Base-by-base conservation (phyloP, 108 stramenopile genomes). In the Cyclotella distinguenda region DNA sequence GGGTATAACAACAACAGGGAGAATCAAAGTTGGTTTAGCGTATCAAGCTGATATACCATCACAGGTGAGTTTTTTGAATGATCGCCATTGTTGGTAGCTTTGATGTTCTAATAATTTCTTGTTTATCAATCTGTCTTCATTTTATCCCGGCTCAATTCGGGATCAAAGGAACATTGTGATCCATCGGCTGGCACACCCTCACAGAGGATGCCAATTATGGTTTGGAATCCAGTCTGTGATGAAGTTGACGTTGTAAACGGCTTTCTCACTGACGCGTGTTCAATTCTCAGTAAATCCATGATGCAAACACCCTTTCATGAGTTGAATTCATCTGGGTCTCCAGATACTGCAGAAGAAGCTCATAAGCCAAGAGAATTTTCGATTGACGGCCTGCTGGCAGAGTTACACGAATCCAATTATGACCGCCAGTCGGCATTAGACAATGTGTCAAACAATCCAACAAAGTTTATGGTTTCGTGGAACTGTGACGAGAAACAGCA, bases 21-120 rank as follows among this genome's bases (percentile, higher is more conserved):
- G 80, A 36, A 93, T 87, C 62, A 70, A 82, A 35, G 82, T 89
- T n/a, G 92, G 89, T 10, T 50, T 57, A 8, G 66, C 85, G 30
- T 80, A 87, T 61, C 92, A 93, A 74, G 87, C 72, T 27, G 25
- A 54, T 18, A 72, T 90, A 57, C 84, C 86, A 11, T 56, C 28
- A 13, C 38, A 43, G 23, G 58, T 59, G 21, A 59, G 58, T 39
- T 38, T 4, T 36, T 28, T 12, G 3, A 15, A 2, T 28, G 27
- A 12, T 1, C 27, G n/a, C 31, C 28, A 30, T 28, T 12, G 1
- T 52, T 25, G 11, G 1, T 6, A 25, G 27, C 28, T 3, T 19
- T 12, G 11, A 21, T 12, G 6, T 39, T 22, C 39, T 22, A 16
- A 15, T 15, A 4, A 28, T 18, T 13, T 53, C 32, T 53, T 31